Base-by-base conservation (phyloP, 1,284 basidiomycete species). In the Leccinum pallidistipes region DNA sequence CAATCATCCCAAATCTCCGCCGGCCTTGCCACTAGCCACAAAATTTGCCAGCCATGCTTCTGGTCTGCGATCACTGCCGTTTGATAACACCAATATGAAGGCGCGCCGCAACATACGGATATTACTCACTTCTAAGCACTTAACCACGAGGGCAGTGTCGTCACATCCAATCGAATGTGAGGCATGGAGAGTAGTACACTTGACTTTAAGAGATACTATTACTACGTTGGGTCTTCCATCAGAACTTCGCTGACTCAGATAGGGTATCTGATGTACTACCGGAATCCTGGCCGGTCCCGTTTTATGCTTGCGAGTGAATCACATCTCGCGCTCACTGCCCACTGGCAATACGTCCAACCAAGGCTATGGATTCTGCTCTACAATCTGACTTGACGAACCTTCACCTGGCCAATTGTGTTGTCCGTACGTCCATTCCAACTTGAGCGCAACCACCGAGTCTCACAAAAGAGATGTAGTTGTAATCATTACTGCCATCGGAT, bases 401-500 rank as follows among this genome's bases (percentile, higher is more conserved):
- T 36, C 62, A 24, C 27, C 55, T 49, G 16, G 32, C 38, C 12
- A 10, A 61, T 4, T 63, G 32, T 62, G 11, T 27, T 18, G 21
- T 50, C 3, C 11, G 63, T 64, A 11, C 6, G 57, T 1, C 32
- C 3, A 24, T 36, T 43, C 2, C n/a, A 16, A 7, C 16, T 50
- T 8, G 5, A 4, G n/a, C 18, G 5, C 18, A 21, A 21, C 10
- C 6, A 6, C 11, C 38, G 3, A 3, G 4, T 49, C 32, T 55
- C 24, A 52, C 32, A 31, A 10, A 14, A 3, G 14, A 8, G 3
- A 18, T 5, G 10, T 32, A 66, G 65, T 64, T 12, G 21, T 12
- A 4, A 3, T 66, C 3, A 12, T 54, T 2, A 45, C 65, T 29
- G 8, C 14, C 3, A 7, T 66, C 14, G 36, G 2, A 8, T 64